phyloP scores from a whole-genome alignment of 345 rosid species.

The Clausena lansium region DNA sequence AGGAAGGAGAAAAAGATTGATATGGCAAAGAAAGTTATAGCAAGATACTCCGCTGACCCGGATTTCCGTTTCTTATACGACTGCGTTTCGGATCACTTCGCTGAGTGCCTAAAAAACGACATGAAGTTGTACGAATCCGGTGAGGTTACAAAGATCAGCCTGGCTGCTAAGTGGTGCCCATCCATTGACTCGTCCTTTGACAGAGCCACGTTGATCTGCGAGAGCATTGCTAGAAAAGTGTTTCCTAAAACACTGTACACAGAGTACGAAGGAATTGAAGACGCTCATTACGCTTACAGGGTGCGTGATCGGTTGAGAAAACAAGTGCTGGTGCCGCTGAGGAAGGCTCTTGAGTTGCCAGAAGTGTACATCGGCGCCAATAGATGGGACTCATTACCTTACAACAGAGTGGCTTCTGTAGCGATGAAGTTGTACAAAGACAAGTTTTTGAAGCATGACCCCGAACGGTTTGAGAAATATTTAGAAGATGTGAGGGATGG shows the following conservation, averaged over 20 bases:
- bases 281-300: constrained; percentile 60
- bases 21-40: constrained; percentile 40
- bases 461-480: constrained; percentile 38
- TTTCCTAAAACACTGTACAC: constrained; percentile 41
- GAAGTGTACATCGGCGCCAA: constrained; percentile 59
- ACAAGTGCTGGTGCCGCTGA: constrained; percentile 52
- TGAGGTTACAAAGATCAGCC: constrained; percentile 34
- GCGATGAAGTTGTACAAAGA: constrained; percentile 63
- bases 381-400: constrained; percentile 45
- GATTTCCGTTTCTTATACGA: constrained; percentile 51
- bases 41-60: constrained; percentile 39
- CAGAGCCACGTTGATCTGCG: constrained; percentile 44
- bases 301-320: constrained; percentile 61
- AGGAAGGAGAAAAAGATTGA: constrained; percentile 35
- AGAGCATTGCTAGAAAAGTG: constrained; percentile 50
- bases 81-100: constrained; percentile 51
- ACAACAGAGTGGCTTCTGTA: constrained; percentile 54
- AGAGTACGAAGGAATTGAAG: constrained; percentile 56
- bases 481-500: constrained; percentile 45
- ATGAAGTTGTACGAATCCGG: constrained; percentile 30
- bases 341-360: constrained; percentile 51
- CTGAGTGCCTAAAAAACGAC: constrained; percentile 33
- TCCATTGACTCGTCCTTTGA: constrained; percentile 60
- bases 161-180: constrained; percentile 77
- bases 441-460: constrained; percentile 47